Base-by-base conservation (phyloP, 1,284 basidiomycete species). In the Ganoderma sp. region DNA sequence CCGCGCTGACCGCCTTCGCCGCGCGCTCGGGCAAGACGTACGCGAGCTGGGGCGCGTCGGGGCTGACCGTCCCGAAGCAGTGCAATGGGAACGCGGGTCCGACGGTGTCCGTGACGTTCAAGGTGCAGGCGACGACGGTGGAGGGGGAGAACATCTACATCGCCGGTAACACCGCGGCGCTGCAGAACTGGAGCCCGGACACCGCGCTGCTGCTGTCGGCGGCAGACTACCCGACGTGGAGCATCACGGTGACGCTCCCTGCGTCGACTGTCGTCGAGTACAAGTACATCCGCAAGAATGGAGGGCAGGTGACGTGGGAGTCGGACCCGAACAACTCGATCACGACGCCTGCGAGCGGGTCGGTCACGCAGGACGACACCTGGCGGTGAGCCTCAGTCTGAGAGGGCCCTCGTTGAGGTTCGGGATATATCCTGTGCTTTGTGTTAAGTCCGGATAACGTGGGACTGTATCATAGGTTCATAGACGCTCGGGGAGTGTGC, bases 71-170 rank as follows among this genome's bases (percentile, higher is more conserved):
- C 12, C 84, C 90, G 1, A 57, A 78, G 4, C 76, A 79, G 25
- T 89, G 89, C 76, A 67, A 74, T 52, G 74, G 76, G 59, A 69
- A 74, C 59, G 72, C 77, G 68, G 81, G 81, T 50, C 45, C 68
- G 25, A 85, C 83, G 2, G 85, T 89, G 57, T 78, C 84, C 0
- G 87, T 89, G 41, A 88, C 88, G 15, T 92, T 92, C 80, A 90
- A 87, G 52, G 88, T 91, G 37, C 69, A 85, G 14, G 90, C 87
- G 5, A 86, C 85, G 12, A 93, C 91, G 15, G 77, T 82, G 15
- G 80, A 78, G 37, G 90, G 90, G 72, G 91, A 93, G 78, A 90
- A 87, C 75, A 90, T 94, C 74, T 92, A 86, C 78, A 76, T 94
- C 67, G 85, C 86, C 42, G 92, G 92, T 0, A 90, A 86, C 4